Conservation (phyloP, 2,329 filamentous ascomycete genomes). For the Pyrenophora graminea region DNA sequence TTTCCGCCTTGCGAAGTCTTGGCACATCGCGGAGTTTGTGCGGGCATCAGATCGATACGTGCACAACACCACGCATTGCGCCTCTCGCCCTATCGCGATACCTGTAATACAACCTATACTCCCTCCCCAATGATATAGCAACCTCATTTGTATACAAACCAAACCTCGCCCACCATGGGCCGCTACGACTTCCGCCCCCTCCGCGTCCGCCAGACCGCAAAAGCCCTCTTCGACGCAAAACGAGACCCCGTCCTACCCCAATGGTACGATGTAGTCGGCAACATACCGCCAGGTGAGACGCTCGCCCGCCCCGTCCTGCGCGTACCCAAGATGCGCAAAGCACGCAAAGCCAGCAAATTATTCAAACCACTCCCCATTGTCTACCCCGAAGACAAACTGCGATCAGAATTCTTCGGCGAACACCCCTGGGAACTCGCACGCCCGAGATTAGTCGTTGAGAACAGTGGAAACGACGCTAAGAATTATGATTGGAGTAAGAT, state of each 20-base stretch:
- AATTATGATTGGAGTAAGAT: slow-evolving; percentile 79
- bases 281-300: slow-evolving; percentile 63
- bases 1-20: slow-evolving; percentile 17
- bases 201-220: slow-evolving; percentile 58
- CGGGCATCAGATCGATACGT: slow-evolving; percentile 7
- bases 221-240: slow-evolving; percentile 54
- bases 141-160: not conserved
- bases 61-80: slow-evolving; percentile 11
- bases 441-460: slow-evolving; percentile 81
- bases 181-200: slow-evolving; percentile 57
- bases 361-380: slow-evolving; percentile 78
- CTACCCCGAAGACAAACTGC: slow-evolving; percentile 83
- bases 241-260: slow-evolving; percentile 50
- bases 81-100: not conserved
- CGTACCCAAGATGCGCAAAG: slow-evolving; percentile 49
- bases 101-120: not conserved
- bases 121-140: slow-evolving; percentile 1
- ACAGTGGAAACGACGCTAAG: slow-evolving; percentile 79
- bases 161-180: slow-evolving; percentile 50
- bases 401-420: slow-evolving; percentile 83
- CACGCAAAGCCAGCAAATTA: slow-evolving; percentile 68
- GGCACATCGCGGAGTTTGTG: slow-evolving; percentile 13
- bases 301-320: slow-evolving; percentile 60
- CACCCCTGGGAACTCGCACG: slow-evolving; percentile 97
- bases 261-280: slow-evolving; percentile 62